Percentiles rank a stretch among this genome's conserved stretches.
These are phyloP conservation scores for Cardamine occulta DNA, from an alignment of 345 rosid species.

Conservation along the genomic window DNA sequence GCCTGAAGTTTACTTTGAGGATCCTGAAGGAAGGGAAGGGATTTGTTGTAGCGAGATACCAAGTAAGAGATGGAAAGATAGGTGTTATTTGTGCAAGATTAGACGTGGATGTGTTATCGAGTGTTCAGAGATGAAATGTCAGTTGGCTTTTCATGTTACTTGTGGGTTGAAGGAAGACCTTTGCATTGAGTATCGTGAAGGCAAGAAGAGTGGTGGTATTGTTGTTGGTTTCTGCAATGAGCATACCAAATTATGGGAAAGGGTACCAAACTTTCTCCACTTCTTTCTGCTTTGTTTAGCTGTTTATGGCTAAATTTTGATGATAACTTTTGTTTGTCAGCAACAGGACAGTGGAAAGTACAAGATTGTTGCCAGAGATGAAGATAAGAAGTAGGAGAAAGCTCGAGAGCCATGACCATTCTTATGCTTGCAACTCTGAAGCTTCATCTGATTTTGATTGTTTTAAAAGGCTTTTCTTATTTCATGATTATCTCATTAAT, in stretches of 20 bases:
- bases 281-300: neutral
- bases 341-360: constrained; percentile 90
- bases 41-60: constrained; percentile 68
- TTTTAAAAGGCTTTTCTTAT: neutral
- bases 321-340: constrained; percentile 46
- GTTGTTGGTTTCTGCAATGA: constrained; percentile 88
- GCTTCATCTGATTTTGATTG: constrained; percentile 9
- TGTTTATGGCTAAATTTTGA: constrained; percentile 11
- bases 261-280: constrained; percentile 45
- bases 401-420: neutral
- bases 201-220: constrained; percentile 65
- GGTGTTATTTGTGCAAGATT: constrained; percentile 65
- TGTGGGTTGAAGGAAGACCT: constrained; percentile 82
- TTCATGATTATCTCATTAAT: neutral
- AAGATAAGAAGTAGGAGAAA: constrained; percentile 44
- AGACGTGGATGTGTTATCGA: constrained; percentile 78
- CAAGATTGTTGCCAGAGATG: constrained; percentile 88
- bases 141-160: constrained; percentile 74
- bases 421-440: constrained; percentile 26
- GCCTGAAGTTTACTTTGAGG: constrained; percentile 87
- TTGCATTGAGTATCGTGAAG: constrained; percentile 74
- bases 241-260: constrained; percentile 79
- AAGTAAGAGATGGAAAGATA: constrained; percentile 60
- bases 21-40: constrained; percentile 84
- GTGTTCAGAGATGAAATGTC: constrained; percentile 86